Percentiles rank a stretch among this genome's conserved stretches.
These are phyloP conservation scores for Candida sp. DNA, from an alignment of 1,139 yeast species.

Conservation along the genomic window DNA sequence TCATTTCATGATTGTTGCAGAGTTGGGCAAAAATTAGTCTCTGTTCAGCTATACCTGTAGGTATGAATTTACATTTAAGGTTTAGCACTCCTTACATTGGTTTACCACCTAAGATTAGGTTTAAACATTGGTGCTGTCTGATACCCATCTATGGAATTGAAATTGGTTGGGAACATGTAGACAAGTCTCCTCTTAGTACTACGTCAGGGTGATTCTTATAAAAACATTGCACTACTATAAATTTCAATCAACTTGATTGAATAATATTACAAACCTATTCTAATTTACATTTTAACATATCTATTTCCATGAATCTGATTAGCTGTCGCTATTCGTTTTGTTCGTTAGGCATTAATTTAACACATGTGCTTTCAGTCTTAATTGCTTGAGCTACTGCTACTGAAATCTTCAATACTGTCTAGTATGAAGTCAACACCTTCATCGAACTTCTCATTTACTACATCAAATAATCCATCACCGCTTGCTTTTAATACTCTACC, in stretches of 20 bases:
- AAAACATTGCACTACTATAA: background rate
- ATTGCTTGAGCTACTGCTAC: slow-evolving; percentile 20
- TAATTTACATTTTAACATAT: background rate
- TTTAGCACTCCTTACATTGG: too few species aligned
- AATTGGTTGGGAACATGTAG: too few species aligned
- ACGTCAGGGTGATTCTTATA: too few species aligned
- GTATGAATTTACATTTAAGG: too few species aligned
- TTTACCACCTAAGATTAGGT: too few species aligned
- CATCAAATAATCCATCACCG: slow-evolving; percentile 71
- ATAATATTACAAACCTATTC: background rate
- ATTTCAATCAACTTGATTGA: background rate
- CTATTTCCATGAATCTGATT: background rate
- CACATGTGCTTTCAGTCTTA: background rate
- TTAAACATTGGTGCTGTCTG: too few species aligned
- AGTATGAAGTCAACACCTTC: slow-evolving; percentile 82
- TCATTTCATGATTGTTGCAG: too few species aligned
- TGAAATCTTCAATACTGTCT: slow-evolving; percentile 63
- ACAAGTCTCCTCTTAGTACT: too few species aligned
- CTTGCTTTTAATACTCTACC: slow-evolving; percentile 82
- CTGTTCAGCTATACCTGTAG: too few species aligned
- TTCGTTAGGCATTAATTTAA: background rate
- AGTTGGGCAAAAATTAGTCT: too few species aligned
- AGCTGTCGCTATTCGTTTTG: background rate
- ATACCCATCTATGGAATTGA: too few species aligned
- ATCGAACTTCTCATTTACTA: slow-evolving; percentile 77